phyloP scores from a whole-genome alignment of 2,329 filamentous ascomycete species.

The Magnaporthales sp. region DNA sequence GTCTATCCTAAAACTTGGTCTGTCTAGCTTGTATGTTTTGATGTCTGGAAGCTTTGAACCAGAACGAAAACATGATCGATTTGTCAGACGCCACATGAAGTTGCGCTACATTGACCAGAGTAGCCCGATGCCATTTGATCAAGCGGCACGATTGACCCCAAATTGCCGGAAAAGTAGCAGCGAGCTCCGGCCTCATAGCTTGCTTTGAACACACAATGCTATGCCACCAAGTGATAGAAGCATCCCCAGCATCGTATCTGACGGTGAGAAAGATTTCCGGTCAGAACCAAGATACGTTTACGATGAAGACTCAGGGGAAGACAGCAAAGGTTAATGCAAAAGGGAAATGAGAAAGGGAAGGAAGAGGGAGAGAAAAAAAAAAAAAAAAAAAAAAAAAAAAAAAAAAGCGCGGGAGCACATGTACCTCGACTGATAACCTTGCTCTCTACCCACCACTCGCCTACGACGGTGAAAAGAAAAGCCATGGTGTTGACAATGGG shows the following conservation, averaged over 20 bases:
- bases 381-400: background rate
- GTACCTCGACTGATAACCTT: slow-evolving; percentile 79
- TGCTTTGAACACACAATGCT: slow-evolving; percentile 71
- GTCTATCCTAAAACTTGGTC: slow-evolving; percentile 3
- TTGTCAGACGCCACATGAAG: too few relatives aligned
- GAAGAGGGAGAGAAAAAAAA: background rate
- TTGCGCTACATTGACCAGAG: too few relatives aligned
- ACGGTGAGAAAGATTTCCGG: background rate
- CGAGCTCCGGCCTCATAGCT: slow-evolving; percentile 19
- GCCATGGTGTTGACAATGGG: slow-evolving; percentile 92
- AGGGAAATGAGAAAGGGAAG: background rate
- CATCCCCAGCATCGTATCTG: slow-evolving; percentile 82
- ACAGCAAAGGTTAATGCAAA: background rate
- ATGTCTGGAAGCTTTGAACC: too few relatives aligned
- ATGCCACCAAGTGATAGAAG: slow-evolving; percentile 70
- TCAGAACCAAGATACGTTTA: background rate
- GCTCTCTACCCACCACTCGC: slow-evolving; percentile 89
- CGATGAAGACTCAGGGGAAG: background rate
- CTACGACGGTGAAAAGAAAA: slow-evolving; percentile 90
- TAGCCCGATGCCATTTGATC: too few relatives aligned
- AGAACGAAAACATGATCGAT: too few relatives aligned
- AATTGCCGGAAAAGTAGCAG: background rate
- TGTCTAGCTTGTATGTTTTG: too few relatives aligned
- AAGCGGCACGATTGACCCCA: background rate
- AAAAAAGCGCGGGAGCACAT: background rate